phyloP scores from a whole-genome alignment of 2,329 filamentous ascomycete species.

The Drechslerella dactyloides region DNA sequence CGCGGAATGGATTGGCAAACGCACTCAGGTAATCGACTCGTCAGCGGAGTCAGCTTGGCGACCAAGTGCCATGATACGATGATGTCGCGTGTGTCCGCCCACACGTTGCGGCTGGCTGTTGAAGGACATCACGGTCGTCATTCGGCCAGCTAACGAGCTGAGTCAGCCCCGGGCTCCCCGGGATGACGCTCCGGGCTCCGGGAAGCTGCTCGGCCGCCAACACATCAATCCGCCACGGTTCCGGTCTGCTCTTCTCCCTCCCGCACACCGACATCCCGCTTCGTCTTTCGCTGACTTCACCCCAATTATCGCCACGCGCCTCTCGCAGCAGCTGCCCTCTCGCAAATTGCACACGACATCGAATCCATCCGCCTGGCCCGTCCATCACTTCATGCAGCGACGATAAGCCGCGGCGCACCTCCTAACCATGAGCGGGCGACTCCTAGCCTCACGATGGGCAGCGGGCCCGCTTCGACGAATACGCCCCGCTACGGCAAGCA shows the following conservation, averaged over 20 bases:
- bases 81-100: neutral
- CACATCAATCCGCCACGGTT: constrained; percentile 31
- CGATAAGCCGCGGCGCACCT: constrained; percentile 32
- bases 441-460: constrained; percentile 69
- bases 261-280: neutral
- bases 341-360: constrained; percentile 3
- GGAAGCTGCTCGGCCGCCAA: constrained; percentile 32
- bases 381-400: constrained; percentile 37
- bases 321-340: neutral
- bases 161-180: neutral
- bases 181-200: neutral
- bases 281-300: neutral
- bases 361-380: neutral
- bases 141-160: neutral
- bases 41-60: constrained; percentile 17
- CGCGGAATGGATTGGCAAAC: neutral
- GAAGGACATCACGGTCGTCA: neutral
- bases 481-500: constrained; percentile 11
- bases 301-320: constrained; percentile 1
- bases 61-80: constrained; percentile 14
- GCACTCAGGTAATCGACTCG: constrained; percentile 30
- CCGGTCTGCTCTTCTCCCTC: neutral
- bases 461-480: constrained; percentile 24
- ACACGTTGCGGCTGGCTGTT: neutral
- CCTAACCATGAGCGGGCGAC: constrained; percentile 72